Evolutionary conservation across 768 basidiomycete species (phyloP).

Genomic region (Podaxis sp.): DNA sequence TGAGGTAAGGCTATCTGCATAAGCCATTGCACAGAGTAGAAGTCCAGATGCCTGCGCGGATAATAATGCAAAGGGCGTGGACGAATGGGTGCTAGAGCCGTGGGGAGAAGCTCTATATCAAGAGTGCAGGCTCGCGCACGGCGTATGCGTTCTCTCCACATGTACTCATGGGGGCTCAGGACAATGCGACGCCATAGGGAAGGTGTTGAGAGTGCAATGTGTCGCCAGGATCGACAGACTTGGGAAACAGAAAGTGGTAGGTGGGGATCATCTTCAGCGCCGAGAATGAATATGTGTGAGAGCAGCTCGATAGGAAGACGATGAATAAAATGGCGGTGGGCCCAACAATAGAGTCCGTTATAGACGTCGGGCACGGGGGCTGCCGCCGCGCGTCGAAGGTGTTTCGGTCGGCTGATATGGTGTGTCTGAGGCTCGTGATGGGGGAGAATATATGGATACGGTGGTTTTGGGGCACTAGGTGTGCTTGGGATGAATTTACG

Average conservation of each 20-base stretch:
- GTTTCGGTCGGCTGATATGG: constrained; percentile 35
- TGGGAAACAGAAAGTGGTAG: constrained; percentile 67
- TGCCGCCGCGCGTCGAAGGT: constrained; percentile 33
- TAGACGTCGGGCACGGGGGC: constrained; percentile 16
- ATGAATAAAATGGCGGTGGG: constrained; percentile 50
- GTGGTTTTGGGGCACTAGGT: neutral
- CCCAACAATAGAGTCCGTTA: constrained; percentile 12
- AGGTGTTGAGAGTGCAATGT: constrained; percentile 58
- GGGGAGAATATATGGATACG: constrained; percentile 2
- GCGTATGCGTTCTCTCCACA: constrained; percentile 64
- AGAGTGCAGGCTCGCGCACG: constrained; percentile 63
- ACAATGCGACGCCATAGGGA: constrained; percentile 64
- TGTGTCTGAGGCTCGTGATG: constrained; percentile 12
- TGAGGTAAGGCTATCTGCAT: constrained; percentile 57
- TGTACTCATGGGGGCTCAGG: constrained; percentile 44
- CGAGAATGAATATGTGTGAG: constrained; percentile 61
- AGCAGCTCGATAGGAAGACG: constrained; percentile 65
- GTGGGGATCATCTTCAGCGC: constrained; percentile 52
- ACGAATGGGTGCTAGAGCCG: constrained; percentile 26
- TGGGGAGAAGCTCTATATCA: constrained; percentile 52
- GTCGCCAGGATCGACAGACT: constrained; percentile 66
- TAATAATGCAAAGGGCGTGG: constrained; percentile 25
- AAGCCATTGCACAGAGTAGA: constrained; percentile 54
- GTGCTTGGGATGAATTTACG: neutral
- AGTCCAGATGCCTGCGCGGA: constrained; percentile 32